Evolutionary conservation across 257 asterid genomes (phyloP).

Genomic region (Handroanthus guayacan): DNA sequence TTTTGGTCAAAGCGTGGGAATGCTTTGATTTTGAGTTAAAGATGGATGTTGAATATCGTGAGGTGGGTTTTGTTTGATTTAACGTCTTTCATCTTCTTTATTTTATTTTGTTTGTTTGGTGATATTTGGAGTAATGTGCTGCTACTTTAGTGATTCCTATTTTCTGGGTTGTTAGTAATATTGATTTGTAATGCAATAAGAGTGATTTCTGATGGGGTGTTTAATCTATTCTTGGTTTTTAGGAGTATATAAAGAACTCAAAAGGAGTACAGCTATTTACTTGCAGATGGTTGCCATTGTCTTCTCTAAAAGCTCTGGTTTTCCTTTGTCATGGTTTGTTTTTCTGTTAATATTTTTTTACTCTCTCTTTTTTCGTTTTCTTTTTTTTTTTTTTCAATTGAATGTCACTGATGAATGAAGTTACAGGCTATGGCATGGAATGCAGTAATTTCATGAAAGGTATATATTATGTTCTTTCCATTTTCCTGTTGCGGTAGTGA

Average conservation of each 20-base stretch:
- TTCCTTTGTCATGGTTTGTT: constrained; percentile 88
- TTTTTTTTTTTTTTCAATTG: background rate
- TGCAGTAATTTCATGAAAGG: constrained; percentile 99
- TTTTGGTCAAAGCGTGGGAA: constrained; percentile 7
- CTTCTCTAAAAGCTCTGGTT: constrained; percentile 95
- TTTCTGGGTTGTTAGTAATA: constrained; percentile 9
- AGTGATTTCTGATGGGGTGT: background rate
- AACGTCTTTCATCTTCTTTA: background rate
- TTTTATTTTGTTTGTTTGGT: background rate
- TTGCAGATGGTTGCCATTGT: constrained; percentile 88
- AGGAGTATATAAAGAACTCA: constrained; percentile 75
- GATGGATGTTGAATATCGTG: constrained; percentile 76
- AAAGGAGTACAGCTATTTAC: constrained; percentile 82
- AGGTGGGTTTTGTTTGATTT: constrained; percentile 51
- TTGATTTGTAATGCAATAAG: background rate
- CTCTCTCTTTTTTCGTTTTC: background rate
- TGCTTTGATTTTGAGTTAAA: constrained; percentile 4
- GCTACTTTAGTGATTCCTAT: background rate
- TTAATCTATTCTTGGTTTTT: background rate
- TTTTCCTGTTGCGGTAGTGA: background rate
- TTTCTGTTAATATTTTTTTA: background rate
- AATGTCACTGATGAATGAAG: constrained; percentile 43
- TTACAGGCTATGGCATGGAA: constrained; percentile 98
- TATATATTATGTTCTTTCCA: constrained; percentile 30
- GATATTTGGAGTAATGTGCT: no score